Evolutionary conservation across 805 yeast species (phyloP), one percentile per base, ranked within the genome.

Genomic region (Myxozyma kluyveri): DNA sequence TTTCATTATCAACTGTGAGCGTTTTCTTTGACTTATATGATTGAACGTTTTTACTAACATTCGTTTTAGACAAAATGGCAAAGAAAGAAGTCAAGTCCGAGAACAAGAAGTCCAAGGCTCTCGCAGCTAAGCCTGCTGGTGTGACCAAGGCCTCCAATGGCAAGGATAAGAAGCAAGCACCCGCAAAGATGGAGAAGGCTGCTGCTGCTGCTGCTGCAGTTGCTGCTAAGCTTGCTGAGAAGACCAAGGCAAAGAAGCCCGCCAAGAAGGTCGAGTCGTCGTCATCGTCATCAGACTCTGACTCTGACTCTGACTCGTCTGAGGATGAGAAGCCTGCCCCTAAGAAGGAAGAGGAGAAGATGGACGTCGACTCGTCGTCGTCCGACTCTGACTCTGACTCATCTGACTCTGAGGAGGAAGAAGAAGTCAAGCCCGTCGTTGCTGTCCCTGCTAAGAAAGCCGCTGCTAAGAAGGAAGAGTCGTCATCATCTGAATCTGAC

Each of bases 211-310:
- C 55, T 27, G 49, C 58, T 17, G 49, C 42, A 23, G 52, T 72
- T 48, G 74, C 72, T 49, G 65, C 70, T 40, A 63, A 62, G 59
- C 31, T 51, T 12, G 63, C 63, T 27, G 57, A 66, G 61, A 57
- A 61, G 55, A 56, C 56, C 40, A 60, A 58, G 65, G 61, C 60
- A 59, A 58, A 51, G 72, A 67, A 53, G 61, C 32, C 29, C 33
- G 23, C n/a, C 27, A 33, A 47, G 50, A 49, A 46, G 17, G 40
- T 10, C 9, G 32, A 33, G 42, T 37, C 35, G 33, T 59, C 49
- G 62, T 61, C 51, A 47, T 64, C 72, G 22, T 65, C 63, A 32
- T 67, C 73, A 31, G 69, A 59, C 43, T 63, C 66, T 40, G 62
- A 58, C 40, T 66, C 71, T 26, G 66, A 60, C 51, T 57, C 65